Base-by-base conservation (phyloP, 306 rosid genomes). In the Lupinus albus region DNA sequence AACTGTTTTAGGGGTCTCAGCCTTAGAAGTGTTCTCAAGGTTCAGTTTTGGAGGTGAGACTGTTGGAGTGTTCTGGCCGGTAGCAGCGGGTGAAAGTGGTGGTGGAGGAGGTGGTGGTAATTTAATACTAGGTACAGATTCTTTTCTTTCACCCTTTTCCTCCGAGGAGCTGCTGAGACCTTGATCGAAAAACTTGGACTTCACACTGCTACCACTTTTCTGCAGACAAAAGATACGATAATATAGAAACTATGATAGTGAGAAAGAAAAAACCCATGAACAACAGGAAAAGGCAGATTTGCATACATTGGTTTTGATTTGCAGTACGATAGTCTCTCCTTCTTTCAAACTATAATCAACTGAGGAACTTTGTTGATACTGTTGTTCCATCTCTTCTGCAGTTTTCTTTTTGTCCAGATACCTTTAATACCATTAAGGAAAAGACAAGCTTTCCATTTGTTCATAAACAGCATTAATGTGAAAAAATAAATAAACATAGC, bases 311-410 rank as follows among this genome's bases (percentile, higher is more conserved):
- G 39, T 90, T 80, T 90, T 90, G 52, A 93, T 30, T 79, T 93
- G 97, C 60, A 90, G 85, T 21, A 88, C 93, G 66, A 93, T 79
- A 49, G 97, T 90, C 80, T 86, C 96, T 60, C 99, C 99, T 12
- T 90, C 97, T 90, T 93, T 93, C 77, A 93, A 74, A 80, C 99
- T 93, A 79, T 90, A 93, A 86, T 93, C 96, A 56, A 83, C 84
- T 6, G 76, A 86, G 75, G 99, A 93, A 67, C 79, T 82, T 1
- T 86, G 88, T 84, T 86, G 99, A 84, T 82, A 90, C 58, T 90
- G 91, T 28, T 83, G 94, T 74, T 90, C 99, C 97, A 93, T 93
- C 82, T 90, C 94, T 78, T 88, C 99, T 8, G 99, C 99, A 69
- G 96, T 87, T 81, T 90, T 82, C 92, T 93, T 90, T 76, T 93